Conservation (phyloP, 2,329 filamentous ascomycete genomes). For the Cytospora piceae region DNA sequence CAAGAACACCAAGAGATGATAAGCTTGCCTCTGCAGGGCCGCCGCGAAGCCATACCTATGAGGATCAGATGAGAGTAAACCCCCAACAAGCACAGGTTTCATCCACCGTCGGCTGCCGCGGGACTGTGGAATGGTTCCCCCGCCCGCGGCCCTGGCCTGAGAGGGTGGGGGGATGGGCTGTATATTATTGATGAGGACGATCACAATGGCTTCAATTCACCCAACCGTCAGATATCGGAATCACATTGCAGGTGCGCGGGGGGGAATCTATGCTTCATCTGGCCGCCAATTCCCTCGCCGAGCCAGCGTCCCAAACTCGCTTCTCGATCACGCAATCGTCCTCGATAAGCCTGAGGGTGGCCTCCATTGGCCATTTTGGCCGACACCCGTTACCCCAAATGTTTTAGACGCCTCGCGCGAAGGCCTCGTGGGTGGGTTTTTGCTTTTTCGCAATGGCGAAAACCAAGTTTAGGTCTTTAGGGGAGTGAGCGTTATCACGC, state of each 20-base stretch:
- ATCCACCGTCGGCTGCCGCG: neutral
- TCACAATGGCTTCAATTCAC: neutral
- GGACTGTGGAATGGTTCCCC: neutral
- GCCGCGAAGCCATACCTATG: neutral
- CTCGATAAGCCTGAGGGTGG: slow-evolving; percentile 18
- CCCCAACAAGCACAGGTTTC: neutral
- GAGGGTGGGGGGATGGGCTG: no score
- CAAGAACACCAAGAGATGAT: neutral
- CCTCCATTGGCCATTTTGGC: slow-evolving; percentile 10
- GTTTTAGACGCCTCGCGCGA: neutral
- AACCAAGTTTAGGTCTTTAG: neutral
- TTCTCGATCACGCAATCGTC: slow-evolving; percentile 25
- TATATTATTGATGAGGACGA: neutral
- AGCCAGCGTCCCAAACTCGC: slow-evolving; percentile 14
- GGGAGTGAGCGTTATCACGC: neutral
- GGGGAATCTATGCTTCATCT: slow-evolving; percentile 10
- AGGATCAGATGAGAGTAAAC: neutral
- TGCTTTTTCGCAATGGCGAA: neutral
- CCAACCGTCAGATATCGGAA: neutral
- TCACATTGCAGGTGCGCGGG: slow-evolving; percentile 13
- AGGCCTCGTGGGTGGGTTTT: slow-evolving; percentile 3
- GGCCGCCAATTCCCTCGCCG: slow-evolving; percentile 9
- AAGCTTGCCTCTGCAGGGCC: neutral
- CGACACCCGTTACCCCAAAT: neutral
- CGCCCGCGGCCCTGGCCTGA: neutral